phyloP scores from a whole-genome alignment of 192 early-diverging fungal species.

The Coemansia sp. region DNA sequence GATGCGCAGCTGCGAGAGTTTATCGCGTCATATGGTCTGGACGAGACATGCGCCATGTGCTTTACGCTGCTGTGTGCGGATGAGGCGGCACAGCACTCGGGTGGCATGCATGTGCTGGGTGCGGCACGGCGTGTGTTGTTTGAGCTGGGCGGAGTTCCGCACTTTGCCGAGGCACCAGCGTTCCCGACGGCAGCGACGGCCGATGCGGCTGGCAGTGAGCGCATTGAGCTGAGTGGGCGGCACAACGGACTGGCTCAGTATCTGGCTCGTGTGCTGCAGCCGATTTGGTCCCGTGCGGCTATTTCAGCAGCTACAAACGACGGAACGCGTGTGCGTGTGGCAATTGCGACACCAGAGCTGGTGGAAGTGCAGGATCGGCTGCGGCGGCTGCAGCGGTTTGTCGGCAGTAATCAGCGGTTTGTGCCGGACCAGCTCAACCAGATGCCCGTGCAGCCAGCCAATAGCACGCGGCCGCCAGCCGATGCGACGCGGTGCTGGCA shows the following conservation, averaged over 20 bases:
- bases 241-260: slow-evolving; percentile 80
- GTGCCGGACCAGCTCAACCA: slow-evolving; percentile 53
- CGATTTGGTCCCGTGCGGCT: slow-evolving; percentile 67
- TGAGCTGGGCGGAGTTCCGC: slow-evolving; percentile 52
- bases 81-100: slow-evolving; percentile 4
- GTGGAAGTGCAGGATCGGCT: slow-evolving; percentile 49
- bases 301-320: slow-evolving; percentile 5
- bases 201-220: slow-evolving; percentile 10
- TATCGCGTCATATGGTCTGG: slow-evolving; percentile 59
- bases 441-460: slow-evolving; percentile 49
- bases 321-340: slow-evolving; percentile 26
- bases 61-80: slow-evolving; percentile 66
- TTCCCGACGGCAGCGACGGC: slow-evolving; percentile 4
- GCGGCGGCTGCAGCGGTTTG: slow-evolving; percentile 50
- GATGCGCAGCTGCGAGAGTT: slow-evolving; percentile 54
- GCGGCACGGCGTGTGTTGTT: slow-evolving; percentile 43
- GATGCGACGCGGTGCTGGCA: slow-evolving; percentile 56
- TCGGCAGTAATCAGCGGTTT: slow-evolving; percentile 55
- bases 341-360: slow-evolving; percentile 37
- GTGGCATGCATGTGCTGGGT: slow-evolving; percentile 30
- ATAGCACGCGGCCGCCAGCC: slow-evolving; percentile 28
- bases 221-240: slow-evolving; percentile 61
- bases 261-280: slow-evolving; percentile 67
- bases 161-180: slow-evolving; percentile 28
- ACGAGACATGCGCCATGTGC: slow-evolving; percentile 85